These are phyloP conservation scores for Cercospora citrullina DNA, from an alignment of 2,329 filamentous ascomycete species.

Conservation along the genomic window DNA sequence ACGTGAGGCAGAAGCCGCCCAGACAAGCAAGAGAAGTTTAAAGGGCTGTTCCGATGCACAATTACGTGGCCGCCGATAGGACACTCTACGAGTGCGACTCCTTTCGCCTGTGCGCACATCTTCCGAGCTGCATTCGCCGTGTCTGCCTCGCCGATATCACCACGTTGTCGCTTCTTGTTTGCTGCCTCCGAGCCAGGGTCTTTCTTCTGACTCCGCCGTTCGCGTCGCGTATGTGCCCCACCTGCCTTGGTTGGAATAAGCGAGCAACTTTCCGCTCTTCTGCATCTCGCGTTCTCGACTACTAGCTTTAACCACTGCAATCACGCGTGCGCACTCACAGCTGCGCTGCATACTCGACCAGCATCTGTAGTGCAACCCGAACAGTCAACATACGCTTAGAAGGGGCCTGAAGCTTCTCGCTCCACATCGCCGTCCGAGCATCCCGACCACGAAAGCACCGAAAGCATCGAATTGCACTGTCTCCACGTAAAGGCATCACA, in stretches of 20 bases:
- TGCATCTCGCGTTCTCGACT: background rate
- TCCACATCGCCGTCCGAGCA: background rate
- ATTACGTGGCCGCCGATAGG: background rate
- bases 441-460: background rate
- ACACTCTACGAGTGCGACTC: background rate
- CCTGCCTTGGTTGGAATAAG: background rate
- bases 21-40: background rate
- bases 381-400: background rate
- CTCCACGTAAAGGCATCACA: background rate
- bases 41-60: background rate
- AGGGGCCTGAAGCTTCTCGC: background rate
- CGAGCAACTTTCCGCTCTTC: background rate
- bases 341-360: background rate
- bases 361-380: background rate
- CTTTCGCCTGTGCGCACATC: background rate
- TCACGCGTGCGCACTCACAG: background rate
- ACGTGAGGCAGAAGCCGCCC: background rate
- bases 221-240: background rate
- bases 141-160: background rate
- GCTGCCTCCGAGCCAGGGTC: slow-evolving; percentile 1
- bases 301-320: background rate
- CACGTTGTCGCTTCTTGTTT: background rate
- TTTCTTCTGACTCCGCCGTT: background rate
- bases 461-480: background rate
- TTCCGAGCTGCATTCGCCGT: background rate